Evolutionary conservation across 495 filamentous ascomycete genomes (phyloP), one percentile per base, ranked within the genome.

Genomic region (Xylona heveae): DNA sequence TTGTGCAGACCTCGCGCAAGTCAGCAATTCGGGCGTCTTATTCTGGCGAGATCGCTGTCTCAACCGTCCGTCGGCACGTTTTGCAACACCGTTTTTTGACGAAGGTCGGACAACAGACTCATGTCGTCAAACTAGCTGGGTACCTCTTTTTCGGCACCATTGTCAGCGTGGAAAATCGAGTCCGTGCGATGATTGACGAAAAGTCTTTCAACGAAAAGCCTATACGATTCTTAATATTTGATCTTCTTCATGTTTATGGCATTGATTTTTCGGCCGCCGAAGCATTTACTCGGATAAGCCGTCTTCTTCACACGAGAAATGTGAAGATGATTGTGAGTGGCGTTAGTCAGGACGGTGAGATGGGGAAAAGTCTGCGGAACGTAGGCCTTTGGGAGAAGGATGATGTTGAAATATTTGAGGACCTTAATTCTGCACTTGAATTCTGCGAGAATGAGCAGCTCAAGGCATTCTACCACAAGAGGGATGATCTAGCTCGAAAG

Each of bases 131-230:
- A 50, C 64, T 95, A 17, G 71, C 75, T 8, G 84, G 88, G 1
- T 93, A 81, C 40, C 64, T 95, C 5, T 97, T 95, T 56, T 97
- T 97, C 42, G 88, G 88, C 4, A 93, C 84, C 0, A 94, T 97
- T 33, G 82, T 93, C 19, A 75, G 74, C 20, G 83, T 97, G 2
- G 88, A 97, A 51, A 75, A 77, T 34, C 74, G 74, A 33, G 79
- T 93, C 44, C 66, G 82, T 14, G 66, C 59, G 1, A 53, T 94
- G 30, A 74, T 95, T 19, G 67, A 80, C 24, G 80, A 88, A 14
- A 71, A 91, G 29, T 64, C 70, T 1, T 93, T 91, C 50, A 55
- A 55, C 22, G 45, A 58, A 28, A 69, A 67, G 17, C 85, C 83
- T 1, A 91, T 94, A 43, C 71, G 77, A 37, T 95, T 77, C 49